Conservation (phyloP, 2,329 filamentous ascomycete genomes). For the Apiospora marii region DNA sequence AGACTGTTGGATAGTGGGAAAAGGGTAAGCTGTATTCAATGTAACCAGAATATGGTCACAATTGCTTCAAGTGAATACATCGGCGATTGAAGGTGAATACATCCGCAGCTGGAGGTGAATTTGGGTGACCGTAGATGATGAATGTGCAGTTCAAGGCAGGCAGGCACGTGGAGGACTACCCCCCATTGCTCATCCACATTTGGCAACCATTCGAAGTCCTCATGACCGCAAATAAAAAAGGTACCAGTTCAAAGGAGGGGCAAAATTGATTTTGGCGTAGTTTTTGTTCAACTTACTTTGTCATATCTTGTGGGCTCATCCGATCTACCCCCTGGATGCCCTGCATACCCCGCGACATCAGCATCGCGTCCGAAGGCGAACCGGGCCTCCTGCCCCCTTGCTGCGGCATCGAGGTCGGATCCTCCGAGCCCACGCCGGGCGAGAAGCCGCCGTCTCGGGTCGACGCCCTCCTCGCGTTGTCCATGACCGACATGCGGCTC, state of each 20-base stretch:
- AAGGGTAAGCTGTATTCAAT: background rate
- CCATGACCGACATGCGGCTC: conserved; percentile 26
- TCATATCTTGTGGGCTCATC: conserved; percentile 32
- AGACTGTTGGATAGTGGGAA: background rate
- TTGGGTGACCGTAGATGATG: background rate
- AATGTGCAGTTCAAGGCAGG: background rate
- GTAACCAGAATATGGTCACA: background rate
- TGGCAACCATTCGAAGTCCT: background rate
- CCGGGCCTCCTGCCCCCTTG: conserved; percentile 29
- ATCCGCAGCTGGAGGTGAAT: background rate
- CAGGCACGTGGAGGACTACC: conserved; percentile 18
- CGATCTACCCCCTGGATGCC: conserved; percentile 29
- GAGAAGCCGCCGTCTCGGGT: conserved; percentile 32
- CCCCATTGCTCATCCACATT: conserved; percentile 2
- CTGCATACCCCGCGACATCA: conserved; percentile 37
- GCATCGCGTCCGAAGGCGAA: conserved; percentile 44
- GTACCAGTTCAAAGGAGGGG: background rate
- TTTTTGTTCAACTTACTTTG: conserved; percentile 33
- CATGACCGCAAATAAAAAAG: conserved; percentile 21
- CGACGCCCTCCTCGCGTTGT: conserved; percentile 25
- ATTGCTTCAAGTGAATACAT: conserved; percentile 3
- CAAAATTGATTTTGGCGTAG: background rate
- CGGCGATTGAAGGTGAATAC: background rate
- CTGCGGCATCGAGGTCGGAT: conserved; percentile 26
- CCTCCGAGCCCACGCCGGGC: conserved; percentile 29